These are phyloP conservation scores for Digitaria exilis DNA, from an alignment of 202 grass and related monocot genomes.

Conservation along the genomic window DNA sequence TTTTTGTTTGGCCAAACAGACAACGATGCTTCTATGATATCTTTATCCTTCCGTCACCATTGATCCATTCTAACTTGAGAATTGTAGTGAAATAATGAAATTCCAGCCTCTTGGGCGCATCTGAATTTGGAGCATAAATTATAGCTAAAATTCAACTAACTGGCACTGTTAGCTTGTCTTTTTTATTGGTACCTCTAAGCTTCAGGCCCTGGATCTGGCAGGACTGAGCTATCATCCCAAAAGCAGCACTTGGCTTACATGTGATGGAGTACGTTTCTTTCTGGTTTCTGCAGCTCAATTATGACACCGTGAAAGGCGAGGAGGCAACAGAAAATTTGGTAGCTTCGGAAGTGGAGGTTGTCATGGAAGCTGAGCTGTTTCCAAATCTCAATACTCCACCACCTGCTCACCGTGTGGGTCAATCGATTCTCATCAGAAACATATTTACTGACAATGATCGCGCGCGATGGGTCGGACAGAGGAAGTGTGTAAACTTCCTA, in stretches of 20 bases:
- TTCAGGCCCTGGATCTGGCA: conserved; percentile 32
- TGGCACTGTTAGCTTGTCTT: neutral
- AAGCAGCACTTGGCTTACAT: conserved; percentile 45
- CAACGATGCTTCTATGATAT: neutral
- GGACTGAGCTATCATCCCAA: conserved; percentile 39
- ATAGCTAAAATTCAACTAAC: neutral
- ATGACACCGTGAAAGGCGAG: conserved; percentile 26
- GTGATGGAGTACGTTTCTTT: conserved; percentile 38
- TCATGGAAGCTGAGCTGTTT: conserved; percentile 49
- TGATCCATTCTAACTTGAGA: neutral
- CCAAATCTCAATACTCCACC: conserved; percentile 3
- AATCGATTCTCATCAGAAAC: conserved; percentile 33
- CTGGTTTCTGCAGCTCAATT: neutral
- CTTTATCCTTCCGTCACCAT: neutral
- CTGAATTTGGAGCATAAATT: neutral
- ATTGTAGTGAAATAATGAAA: conserved; percentile 8
- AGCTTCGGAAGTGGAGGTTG: conserved; percentile 25
- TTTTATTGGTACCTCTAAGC: neutral
- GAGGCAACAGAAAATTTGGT: conserved; percentile 43
- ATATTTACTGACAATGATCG: neutral
- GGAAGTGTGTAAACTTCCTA: neutral
- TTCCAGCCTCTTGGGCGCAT: neutral
- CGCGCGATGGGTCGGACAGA: neutral
- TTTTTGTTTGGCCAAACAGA: neutral
- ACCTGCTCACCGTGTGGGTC: conserved; percentile 22